phyloP scores from a whole-genome alignment of 2,329 filamentous ascomycete genomes.

The Colletotrichum paranaense region DNA sequence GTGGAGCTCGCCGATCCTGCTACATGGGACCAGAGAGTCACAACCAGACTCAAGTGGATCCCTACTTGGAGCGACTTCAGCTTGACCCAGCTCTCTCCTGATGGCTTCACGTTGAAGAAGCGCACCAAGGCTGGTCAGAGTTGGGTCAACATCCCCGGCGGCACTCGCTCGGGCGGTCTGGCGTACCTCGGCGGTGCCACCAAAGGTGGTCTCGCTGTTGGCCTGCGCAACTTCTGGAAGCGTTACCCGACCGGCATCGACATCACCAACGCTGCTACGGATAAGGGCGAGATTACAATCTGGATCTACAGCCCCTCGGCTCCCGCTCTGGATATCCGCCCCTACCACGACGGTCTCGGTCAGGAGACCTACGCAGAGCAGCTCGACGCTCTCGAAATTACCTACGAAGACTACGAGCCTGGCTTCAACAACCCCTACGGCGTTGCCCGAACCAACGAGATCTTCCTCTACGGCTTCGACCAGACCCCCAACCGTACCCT shows the following conservation, averaged over 20 bases:
- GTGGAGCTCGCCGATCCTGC: slow-evolving; percentile 52
- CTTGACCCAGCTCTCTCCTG: slow-evolving; percentile 66
- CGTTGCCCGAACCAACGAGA: slow-evolving; percentile 67
- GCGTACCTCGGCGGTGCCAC: slow-evolving; percentile 69
- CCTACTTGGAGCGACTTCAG: slow-evolving; percentile 69
- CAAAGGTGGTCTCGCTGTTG: slow-evolving; percentile 68
- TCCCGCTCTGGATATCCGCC: slow-evolving; percentile 65
- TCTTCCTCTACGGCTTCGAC: slow-evolving; percentile 64
- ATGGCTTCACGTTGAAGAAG: slow-evolving; percentile 71
- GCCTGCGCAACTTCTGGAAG: slow-evolving; percentile 72
- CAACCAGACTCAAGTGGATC: slow-evolving; percentile 63
- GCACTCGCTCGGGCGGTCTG: slow-evolving; percentile 65
- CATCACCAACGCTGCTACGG: slow-evolving; percentile 60
- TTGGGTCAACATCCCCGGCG: slow-evolving; percentile 69
- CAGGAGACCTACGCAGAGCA: slow-evolving; percentile 67
- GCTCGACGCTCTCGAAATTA: slow-evolving; percentile 70
- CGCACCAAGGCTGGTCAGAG: slow-evolving; percentile 66
- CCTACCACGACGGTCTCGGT: slow-evolving; percentile 69
- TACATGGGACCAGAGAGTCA: slow-evolving; percentile 60
- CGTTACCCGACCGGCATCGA: slow-evolving; percentile 69
- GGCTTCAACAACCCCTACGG: slow-evolving; percentile 68
- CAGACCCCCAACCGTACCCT: slow-evolving; percentile 61
- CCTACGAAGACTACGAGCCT: slow-evolving; percentile 71
- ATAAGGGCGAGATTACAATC: slow-evolving; percentile 64
- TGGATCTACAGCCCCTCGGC: slow-evolving; percentile 71